Base-by-base conservation (phyloP, 139 green algal genomes). In the Haematococcus sp. region DNA sequence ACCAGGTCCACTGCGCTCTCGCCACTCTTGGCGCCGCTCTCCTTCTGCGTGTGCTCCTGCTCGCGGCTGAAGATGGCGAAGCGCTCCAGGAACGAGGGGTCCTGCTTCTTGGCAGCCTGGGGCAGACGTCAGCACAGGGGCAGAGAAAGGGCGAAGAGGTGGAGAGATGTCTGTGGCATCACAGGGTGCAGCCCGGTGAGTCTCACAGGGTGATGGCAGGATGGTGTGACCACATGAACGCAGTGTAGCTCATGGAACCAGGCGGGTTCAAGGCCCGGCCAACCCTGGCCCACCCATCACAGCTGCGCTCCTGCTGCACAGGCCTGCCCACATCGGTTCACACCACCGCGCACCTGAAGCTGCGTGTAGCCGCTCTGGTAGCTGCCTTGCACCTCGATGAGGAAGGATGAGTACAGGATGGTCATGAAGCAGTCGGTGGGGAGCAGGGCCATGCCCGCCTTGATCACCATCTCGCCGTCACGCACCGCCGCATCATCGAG, bases 31-130 rank as follows among this genome's bases (percentile, higher is more conserved):
- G 64, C 73, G 4, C 34, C 52, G 1, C 46, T 20, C 1, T 27
- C 15, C 52, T 81, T 77, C 74, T 87, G 77, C 32, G 82, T 85
- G 61, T 77, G 67, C 68, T 86, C 63, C 70, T 83, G 72, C 51
- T 83, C 77, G 27, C 77, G 49, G 2, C 34, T 61, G 46, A 79
- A 83, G 59, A 83, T 71, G 59, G 67, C 67, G 51, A 83, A 83
- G 0, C 68, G 67, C 59, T 77, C 72, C 49, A 77, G 60, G 7
- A 79, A 56, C 19, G 35, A 65, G 28, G 71, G 71, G 20, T 63
- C 65, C 15, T 15, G 40, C 46, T 79, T 79, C 67, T 78, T 83
- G 22, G 20, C 74, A 34, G 32, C 46, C 61, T 68, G 61, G 11
- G 40, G 40, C 61, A 51, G 2, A 25, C 3, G 15, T 2, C 35